These are phyloP conservation scores for Nyctanthes arbortristis DNA, from an alignment of 257 asterid species.

Conservation along the genomic window DNA sequence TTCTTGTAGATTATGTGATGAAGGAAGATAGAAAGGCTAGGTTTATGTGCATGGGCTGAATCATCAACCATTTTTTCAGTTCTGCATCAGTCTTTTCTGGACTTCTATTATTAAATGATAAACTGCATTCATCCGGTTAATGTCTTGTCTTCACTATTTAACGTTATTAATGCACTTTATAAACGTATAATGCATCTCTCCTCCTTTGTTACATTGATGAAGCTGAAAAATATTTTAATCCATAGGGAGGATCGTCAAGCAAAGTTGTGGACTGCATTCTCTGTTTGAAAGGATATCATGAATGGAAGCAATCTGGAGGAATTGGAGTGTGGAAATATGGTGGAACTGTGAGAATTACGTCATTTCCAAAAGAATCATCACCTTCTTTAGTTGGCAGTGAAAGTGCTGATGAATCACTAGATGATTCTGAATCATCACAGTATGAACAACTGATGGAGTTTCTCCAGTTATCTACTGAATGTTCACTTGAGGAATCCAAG, in stretches of 20 bases:
- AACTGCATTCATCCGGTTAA: background rate
- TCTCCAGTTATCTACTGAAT: slow-evolving; percentile 57
- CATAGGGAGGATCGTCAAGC: slow-evolving; percentile 88
- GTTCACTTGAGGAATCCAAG: slow-evolving; percentile 61
- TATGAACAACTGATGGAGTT: slow-evolving; percentile 70
- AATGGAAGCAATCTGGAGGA: slow-evolving; percentile 89
- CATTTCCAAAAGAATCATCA: slow-evolving; percentile 63
- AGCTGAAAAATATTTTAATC: slow-evolving; percentile 17
- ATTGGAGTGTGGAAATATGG: slow-evolving; percentile 93
- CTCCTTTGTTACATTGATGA: slow-evolving; percentile 10
- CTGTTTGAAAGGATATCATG: slow-evolving; percentile 82
- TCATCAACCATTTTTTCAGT: background rate
- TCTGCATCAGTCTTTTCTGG: slow-evolving; percentile 1
- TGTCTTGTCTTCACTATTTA: background rate
- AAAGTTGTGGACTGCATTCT: slow-evolving; percentile 93
- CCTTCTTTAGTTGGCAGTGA: slow-evolving; percentile 65
- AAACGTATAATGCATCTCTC: background rate
- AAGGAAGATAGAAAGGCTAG: background rate
- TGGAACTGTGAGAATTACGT: slow-evolving; percentile 76
- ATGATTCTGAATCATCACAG: slow-evolving; percentile 80
- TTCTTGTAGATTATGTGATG: background rate
- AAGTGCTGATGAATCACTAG: slow-evolving; percentile 73
- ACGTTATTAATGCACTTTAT: background rate
- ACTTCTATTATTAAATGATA: background rate
- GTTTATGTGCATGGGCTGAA: background rate